phyloP scores from a whole-genome alignment of 2,329 filamentous ascomycete species.

The Aspergillus cejpii region DNA sequence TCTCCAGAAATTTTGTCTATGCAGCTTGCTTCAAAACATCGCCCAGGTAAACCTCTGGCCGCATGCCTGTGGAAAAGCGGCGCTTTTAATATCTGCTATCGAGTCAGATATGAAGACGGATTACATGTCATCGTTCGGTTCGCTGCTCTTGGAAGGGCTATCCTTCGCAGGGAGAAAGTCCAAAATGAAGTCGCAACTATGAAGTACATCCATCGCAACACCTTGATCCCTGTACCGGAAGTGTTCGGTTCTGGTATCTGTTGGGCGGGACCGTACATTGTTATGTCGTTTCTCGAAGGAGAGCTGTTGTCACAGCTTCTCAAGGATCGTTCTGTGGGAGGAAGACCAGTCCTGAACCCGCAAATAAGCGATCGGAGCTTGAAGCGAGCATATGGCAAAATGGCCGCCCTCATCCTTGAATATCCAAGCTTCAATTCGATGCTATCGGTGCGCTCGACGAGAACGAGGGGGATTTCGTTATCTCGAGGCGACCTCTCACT shows the following conservation, averaged over 20 bases:
- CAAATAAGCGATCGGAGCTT: slow-evolving; percentile 1
- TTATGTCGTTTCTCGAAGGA: slow-evolving; percentile 1
- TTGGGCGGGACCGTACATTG: slow-evolving; percentile 3
- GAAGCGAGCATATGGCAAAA: slow-evolving; percentile 8
- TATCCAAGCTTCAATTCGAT: slow-evolving; percentile 12
- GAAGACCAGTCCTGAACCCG: neutral
- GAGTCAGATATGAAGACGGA: neutral
- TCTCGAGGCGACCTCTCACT: slow-evolving; percentile 12
- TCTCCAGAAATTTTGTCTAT: neutral
- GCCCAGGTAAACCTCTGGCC: neutral
- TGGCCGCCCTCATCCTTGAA: slow-evolving; percentile 10
- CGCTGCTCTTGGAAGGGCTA: neutral
- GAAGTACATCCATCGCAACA: neutral
- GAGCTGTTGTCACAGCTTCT: slow-evolving; percentile 1
- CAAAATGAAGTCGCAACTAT: slow-evolving; percentile 1
- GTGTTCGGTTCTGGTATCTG: slow-evolving; percentile 4
- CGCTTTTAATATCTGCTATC: neutral
- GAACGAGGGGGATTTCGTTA: neutral
- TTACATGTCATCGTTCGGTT: neutral
- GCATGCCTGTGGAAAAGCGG: neutral
- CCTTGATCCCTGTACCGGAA: slow-evolving; percentile 3
- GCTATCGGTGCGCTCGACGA: slow-evolving; percentile 9
- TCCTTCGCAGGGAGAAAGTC: neutral
- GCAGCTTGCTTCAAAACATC: neutral
- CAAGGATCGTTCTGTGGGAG: neutral